Evolutionary conservation across 2,329 filamentous ascomycete species (phyloP), one percentile per base, ranked within the genome.

Genomic region (Colletotrichum caudatum): DNA sequence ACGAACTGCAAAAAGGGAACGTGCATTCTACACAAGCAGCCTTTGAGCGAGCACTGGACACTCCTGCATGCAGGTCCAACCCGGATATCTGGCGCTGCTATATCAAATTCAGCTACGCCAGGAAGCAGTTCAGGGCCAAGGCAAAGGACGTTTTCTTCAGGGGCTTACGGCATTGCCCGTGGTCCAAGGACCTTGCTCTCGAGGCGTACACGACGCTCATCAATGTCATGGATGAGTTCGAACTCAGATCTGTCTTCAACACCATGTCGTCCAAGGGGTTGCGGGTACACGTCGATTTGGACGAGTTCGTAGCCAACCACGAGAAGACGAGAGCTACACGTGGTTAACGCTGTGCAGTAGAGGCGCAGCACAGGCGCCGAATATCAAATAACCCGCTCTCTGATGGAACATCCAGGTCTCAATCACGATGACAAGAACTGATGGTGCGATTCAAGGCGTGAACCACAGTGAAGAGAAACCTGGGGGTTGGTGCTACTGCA

Each of bases 31-130:
- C 85, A 0, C 82, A 82, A 50, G 82, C 84, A 0, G 87, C 86
- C 0, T 88, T 89, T 65, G 87, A 88, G 75, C 81, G 83, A n/a
- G 86, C 87, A 1, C 76, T 90, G 1, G 78, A 78, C 1, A 81
- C 81, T 62, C 80, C 82, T 5, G 74, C 74, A 12, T 82, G 83
- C 76, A 80, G 77, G 37, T 79, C 80, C 48, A 86, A 82, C 58
- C 76, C 81, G 0, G 78, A 79, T 7, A 73, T 90, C 5, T 90
- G 88, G 88, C 76, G 82, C 23, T 78, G 79, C 4, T 90, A 88
- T 72, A 79, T 89, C 29, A 82, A 82, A 9, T 87, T 88, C 77
- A 85, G 84, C 74, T 77, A 78, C 66, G 71, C 75, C 9, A 77
- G 82, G 20, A 77, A 79, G 62, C 82, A 84, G 72, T 73, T 82